Evolutionary conservation across 1,139 yeast genomes (phyloP), one percentile per base, ranked within the genome.

Genomic region (Candida labiduridarum): DNA sequence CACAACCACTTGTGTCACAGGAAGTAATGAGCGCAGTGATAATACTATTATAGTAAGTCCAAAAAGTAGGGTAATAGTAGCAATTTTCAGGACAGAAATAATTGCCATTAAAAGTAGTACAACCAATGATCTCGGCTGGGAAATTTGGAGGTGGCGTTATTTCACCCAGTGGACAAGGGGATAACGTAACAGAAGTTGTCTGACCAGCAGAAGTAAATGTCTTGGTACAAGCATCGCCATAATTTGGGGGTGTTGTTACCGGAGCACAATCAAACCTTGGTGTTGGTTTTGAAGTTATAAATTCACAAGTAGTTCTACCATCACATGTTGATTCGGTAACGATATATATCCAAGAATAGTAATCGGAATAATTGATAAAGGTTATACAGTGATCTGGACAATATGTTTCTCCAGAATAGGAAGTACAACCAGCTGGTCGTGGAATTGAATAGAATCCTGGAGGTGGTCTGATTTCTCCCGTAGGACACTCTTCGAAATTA

Each of bases 121-220:
- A 38, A 5, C 41, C 41, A 22, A 38, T 19, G n/a, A 38, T 38
- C 18, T 22, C 41, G 22, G 16, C 41, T 4, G 41, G 41, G 41
- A 38, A 34, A 14, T 14, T 14, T 34, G 36, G 36, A 2, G 36
- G 36, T 34, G 36, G 36, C 4, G 36, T 34, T 34, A 34, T 34
- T 6, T 34, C 36, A 15, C 36, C 36, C 36, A 34, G 36, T 14
- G 36, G 36, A 14, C 36, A 34, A 14, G 36, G 36, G 14, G 15
- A 15, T 34, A 34, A 34, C 9, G 36, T 34, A 34, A 34, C 36
- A 14, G 36, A n/a, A 4, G 36, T 34, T 15, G 9, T 10, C 4
- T 34, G 36, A 6, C 36, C 36, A n/a, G 14, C 36, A 14, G 36
- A 34, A 15, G 18, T 14, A 10, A 34, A 34, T 14, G 15, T 34